phyloP scores from a whole-genome alignment of 345 rosid species.

The Camelina neglecta region DNA sequence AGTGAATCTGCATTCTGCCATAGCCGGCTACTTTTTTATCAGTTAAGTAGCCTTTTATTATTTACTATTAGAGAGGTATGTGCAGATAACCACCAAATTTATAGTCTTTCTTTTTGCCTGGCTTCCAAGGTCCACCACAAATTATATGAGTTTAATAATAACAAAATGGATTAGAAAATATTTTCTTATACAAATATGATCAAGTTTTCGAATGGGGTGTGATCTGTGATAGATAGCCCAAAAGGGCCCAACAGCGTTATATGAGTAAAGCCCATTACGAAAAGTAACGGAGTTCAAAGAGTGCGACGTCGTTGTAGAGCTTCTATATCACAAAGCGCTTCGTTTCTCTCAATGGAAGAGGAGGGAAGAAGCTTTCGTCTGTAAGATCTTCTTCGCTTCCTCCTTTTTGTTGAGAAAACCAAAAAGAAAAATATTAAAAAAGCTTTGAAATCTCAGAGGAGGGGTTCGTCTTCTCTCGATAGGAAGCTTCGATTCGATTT shows the following conservation, averaged over 20 bases:
- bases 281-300: neutral
- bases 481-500: slow-evolving; percentile 16
- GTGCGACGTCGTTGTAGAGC: slow-evolving; percentile 16
- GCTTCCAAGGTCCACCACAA: slow-evolving; percentile 11
- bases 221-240: neutral
- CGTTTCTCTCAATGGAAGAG: slow-evolving; percentile 2
- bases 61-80: neutral
- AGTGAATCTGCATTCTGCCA: slow-evolving; percentile 11
- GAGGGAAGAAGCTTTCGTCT: slow-evolving; percentile 43
- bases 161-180: too few relatives aligned
- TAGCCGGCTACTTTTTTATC: slow-evolving; percentile 2
- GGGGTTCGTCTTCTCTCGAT: neutral
- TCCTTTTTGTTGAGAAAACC: neutral
- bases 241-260: neutral
- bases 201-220: neutral
- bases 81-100: slow-evolving; percentile 33
- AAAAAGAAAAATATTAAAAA: neutral
- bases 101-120: slow-evolving; percentile 25
- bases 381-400: slow-evolving; percentile 32
- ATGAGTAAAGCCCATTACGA: slow-evolving; percentile 26
- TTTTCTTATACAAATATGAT: neutral
- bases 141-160: neutral
- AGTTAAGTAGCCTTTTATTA: neutral
- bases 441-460: slow-evolving; percentile 13
- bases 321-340: slow-evolving; percentile 31